phyloP scores from a whole-genome alignment of 768 basidiomycete genomes.

The Xanthoconium stramineum region DNA sequence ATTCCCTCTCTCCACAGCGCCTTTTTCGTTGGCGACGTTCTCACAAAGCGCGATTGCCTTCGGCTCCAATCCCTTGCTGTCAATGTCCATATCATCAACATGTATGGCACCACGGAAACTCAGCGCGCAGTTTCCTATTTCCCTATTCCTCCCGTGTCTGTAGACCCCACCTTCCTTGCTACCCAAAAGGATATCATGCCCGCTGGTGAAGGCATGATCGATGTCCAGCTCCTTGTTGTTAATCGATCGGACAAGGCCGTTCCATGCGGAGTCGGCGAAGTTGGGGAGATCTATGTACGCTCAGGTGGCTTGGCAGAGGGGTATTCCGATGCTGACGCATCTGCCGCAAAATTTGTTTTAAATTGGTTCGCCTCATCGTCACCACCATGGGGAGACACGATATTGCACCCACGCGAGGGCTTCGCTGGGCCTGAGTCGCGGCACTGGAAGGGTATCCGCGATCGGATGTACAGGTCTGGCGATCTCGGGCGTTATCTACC shows the following conservation, averaged over 20 bases:
- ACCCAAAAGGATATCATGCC: conserved; percentile 98
- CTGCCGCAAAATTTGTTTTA: conserved; percentile 84
- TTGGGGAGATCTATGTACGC: conserved; percentile 98
- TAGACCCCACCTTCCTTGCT: conserved; percentile 86
- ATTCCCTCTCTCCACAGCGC: conserved; percentile 87
- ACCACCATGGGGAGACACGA: conserved; percentile 62
- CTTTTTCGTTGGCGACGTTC: conserved; percentile 98
- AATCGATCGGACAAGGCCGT: conserved; percentile 83
- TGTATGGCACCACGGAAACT: conserved; percentile 99
- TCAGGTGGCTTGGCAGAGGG: conserved; percentile 95
- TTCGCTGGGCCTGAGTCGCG: conserved; percentile 69
- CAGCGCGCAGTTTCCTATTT: conserved; percentile 99
- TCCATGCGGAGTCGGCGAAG: conserved; percentile 91
- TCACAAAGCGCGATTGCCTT: conserved; percentile 96
- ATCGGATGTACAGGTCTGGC: conserved; percentile 96
- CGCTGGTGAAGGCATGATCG: conserved; percentile 95
- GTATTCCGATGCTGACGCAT: conserved; percentile 81
- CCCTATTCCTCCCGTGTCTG: conserved; percentile 77
- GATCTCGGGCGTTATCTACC: conserved; percentile 95
- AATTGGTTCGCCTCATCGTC: conserved; percentile 80
- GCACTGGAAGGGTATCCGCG: conserved; percentile 93
- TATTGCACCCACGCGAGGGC: conserved; percentile 55
- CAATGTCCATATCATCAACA: conserved; percentile 95
- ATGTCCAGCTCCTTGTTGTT: conserved; percentile 95
- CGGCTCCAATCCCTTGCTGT: conserved; percentile 89